These are phyloP conservation scores for Sarocladiaceae sp. DNA, from an alignment of 2,329 filamentous ascomycete genomes.

Conservation along the genomic window DNA sequence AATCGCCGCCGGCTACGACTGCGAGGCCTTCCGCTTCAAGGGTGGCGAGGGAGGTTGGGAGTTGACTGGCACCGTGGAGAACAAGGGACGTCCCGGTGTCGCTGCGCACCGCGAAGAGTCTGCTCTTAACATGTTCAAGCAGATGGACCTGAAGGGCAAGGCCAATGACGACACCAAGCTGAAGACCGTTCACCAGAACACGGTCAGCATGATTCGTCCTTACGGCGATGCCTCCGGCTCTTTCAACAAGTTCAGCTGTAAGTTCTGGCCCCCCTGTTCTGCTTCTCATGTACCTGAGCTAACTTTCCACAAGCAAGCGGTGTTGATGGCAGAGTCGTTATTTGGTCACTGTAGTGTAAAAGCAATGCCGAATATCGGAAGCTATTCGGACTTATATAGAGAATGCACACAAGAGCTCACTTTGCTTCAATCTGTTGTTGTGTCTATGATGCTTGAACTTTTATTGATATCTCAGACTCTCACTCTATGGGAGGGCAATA, in stretches of 20 bases:
- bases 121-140: slow-evolving; percentile 94
- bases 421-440: neutral
- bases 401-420: neutral
- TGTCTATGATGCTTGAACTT: neutral
- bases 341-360: slow-evolving; percentile 49
- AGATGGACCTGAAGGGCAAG: slow-evolving; percentile 98
- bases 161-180: slow-evolving; percentile 87
- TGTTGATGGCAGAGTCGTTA: slow-evolving; percentile 76
- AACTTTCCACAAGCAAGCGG: slow-evolving; percentile 59
- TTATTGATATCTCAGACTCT: slow-evolving; percentile 1
- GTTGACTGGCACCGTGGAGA: slow-evolving; percentile 75
- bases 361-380: neutral
- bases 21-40: slow-evolving; percentile 84
- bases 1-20: slow-evolving; percentile 88
- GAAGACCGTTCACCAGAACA: slow-evolving; percentile 96
- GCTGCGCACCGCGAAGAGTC: slow-evolving; percentile 76
- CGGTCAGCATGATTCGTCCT: slow-evolving; percentile 76
- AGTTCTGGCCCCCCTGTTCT: slow-evolving; percentile 37
- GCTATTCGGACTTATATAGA: neutral
- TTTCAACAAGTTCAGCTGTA: slow-evolving; percentile 82
- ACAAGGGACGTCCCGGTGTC: slow-evolving; percentile 58
- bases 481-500: slow-evolving; percentile 62
- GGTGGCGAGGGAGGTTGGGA: slow-evolving; percentile 80
- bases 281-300: neutral
- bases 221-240: slow-evolving; percentile 63